Base-by-base conservation (phyloP, 345 rosid genomes). In the Trapa bicornis region DNA sequence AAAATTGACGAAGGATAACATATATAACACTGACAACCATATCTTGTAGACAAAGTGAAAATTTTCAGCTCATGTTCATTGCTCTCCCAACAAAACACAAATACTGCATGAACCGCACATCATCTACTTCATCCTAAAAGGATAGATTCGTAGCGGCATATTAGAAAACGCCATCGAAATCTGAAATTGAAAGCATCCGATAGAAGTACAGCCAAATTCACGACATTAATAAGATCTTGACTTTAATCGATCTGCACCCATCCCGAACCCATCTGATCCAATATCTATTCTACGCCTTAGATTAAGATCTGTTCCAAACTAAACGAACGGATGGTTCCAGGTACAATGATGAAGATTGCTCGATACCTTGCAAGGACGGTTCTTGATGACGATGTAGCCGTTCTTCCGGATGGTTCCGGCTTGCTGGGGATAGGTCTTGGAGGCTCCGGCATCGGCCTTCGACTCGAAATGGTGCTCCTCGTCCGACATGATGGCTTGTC, bases 341-440 rank as follows among this genome's bases (percentile, higher is more conserved):
- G 7, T 4, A 41, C 6, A 41, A 8, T 4, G 43, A 41, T 8
- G 42, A 41, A 41, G 43, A 41, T 6, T 13, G 29, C 16, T 1
- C 22, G 57, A 52, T 41, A 63, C 66, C 66, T 63, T 63, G 66
- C 66, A 63, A 37, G 66, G 66, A 2, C 66, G 66, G 66, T 63
- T 63, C 5, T 63, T 63, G 66, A 63, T 63, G 66, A 63, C 53
- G 16, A 47, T 47, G 53, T 47, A 61, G 42, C 65, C 65, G 65
- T 61, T 61, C 65, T 61, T 61, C 29, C 66, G 66, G 43, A 63
- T 63, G 45, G 66, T 63, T 10, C 66, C 66, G 66, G 66, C 66
- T 22, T 63, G 66, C 66, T 63, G 66, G 45, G 66, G 66, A 22
- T 14, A 63, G 45, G 66, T 63, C 45, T 63, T 63, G 45, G 66